Conservation (phyloP, 177 flowering plant species). For the Vitis hybrid region DNA sequence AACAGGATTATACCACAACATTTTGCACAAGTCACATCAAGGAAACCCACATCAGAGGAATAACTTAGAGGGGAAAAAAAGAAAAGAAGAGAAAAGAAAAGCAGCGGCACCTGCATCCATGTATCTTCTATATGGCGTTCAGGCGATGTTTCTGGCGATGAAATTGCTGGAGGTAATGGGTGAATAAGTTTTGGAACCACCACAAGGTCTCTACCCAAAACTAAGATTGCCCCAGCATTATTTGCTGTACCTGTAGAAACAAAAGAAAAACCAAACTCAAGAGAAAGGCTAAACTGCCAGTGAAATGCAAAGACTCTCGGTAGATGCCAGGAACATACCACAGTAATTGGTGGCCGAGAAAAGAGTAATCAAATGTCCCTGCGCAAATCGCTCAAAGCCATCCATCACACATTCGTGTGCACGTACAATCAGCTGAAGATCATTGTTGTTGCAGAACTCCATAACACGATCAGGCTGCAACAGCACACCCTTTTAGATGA, state of each 20-base stretch:
- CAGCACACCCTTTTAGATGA: constrained; percentile 10
- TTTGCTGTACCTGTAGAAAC: constrained; percentile 67
- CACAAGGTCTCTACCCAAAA: constrained; percentile 81
- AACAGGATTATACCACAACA: constrained; percentile 2
- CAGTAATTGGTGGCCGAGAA: constrained; percentile 87
- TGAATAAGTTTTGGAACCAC: constrained; percentile 85
- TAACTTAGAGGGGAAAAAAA: neutral
- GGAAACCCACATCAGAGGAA: neutral
- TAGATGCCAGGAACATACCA: constrained; percentile 35
- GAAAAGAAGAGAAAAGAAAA: neutral
- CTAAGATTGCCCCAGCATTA: constrained; percentile 85
- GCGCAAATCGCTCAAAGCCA: constrained; percentile 89
- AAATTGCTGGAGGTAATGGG: constrained; percentile 73
- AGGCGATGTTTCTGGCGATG: constrained; percentile 73
- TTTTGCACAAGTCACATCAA: too few relatives aligned
- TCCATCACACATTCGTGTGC: constrained; percentile 93
- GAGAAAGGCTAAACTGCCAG: neutral
- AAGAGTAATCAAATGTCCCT: constrained; percentile 78
- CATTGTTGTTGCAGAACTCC: constrained; percentile 84
- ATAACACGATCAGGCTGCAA: constrained; percentile 83
- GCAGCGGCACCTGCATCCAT: constrained; percentile 75
- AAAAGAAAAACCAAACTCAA: neutral
- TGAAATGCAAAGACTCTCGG: neutral
- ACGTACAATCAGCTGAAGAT: constrained; percentile 77
- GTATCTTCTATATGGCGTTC: constrained; percentile 76